Percentiles rank a stretch among this genome's conserved stretches.
Evolutionary conservation across 2,329 filamentous ascomycete species (phyloP).

Genomic region (Colletotrichum tanaceti): DNA sequence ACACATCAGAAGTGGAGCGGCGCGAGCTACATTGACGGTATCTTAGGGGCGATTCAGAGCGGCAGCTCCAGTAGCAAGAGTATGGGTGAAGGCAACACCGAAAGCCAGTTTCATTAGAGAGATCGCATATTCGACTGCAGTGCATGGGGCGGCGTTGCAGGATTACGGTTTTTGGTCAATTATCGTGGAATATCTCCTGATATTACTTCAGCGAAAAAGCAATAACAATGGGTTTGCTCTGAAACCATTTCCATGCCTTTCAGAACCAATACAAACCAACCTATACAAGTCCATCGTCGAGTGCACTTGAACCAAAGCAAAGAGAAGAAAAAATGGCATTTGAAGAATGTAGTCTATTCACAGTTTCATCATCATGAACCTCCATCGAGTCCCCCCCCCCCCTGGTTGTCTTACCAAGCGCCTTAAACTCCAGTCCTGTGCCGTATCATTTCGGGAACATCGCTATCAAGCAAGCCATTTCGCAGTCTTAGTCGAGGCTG

Average conservation of each 20-base stretch:
- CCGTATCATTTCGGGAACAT: constrained; percentile 9
- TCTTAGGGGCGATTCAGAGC: constrained; percentile 89
- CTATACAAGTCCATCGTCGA: not conserved
- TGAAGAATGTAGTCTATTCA: constrained; percentile 24
- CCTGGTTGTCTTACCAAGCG: constrained; percentile 22
- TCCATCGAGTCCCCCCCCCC: not conserved
- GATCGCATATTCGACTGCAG: constrained; percentile 24
- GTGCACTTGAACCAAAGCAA: no score
- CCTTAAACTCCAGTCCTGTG: constrained; percentile 36
- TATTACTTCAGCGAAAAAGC: no score
- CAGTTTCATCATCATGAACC: constrained; percentile 35
- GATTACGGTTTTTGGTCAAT: not conserved
- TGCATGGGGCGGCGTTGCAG: constrained; percentile 14
- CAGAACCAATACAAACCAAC: not conserved
- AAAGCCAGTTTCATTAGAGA: constrained; percentile 69
- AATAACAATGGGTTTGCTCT: no score
- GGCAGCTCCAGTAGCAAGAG: constrained; percentile 90
- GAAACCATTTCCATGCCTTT: no score
- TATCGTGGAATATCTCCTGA: no score
- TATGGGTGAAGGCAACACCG: constrained; percentile 96
- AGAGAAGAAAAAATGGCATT: not conserved
- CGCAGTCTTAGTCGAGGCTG: constrained; percentile 26
- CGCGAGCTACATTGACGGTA: constrained; percentile 82
- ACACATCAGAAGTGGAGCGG: constrained; percentile 91
- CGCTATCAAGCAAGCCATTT: constrained; percentile 1